These are phyloP conservation scores for Piper betle DNA, from an alignment of 164 flowering plant species.

Conservation along the genomic window DNA sequence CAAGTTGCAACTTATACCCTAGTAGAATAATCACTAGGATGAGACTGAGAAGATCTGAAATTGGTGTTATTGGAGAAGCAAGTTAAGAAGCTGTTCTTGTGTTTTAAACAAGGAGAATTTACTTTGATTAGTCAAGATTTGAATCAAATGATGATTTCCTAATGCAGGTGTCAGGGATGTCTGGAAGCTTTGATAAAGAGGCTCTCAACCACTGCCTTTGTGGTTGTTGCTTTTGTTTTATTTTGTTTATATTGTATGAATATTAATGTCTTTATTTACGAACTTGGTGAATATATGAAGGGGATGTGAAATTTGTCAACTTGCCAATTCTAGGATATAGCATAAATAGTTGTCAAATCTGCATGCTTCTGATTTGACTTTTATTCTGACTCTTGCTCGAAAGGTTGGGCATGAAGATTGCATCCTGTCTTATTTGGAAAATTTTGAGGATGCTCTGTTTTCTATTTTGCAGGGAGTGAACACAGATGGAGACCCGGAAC, in stretches of 20 bases:
- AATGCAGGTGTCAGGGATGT: slow-evolving; percentile 27
- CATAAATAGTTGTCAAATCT: no score
- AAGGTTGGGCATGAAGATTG: no score
- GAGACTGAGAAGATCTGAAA: slow-evolving; percentile 60
- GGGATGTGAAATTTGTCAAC: background rate
- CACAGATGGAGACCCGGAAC: slow-evolving; percentile 79
- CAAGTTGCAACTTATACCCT: slow-evolving; percentile 83
- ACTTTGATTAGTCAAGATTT: background rate
- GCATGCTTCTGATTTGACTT: no score
- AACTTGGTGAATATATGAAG: background rate
- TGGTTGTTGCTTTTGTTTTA: background rate
- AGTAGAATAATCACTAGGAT: slow-evolving; percentile 80
- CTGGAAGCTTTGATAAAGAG: slow-evolving; percentile 12
- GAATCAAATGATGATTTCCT: background rate
- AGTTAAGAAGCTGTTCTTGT: slow-evolving; percentile 11
- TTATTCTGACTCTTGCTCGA: no score
- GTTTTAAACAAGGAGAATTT: background rate
- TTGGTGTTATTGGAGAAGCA: slow-evolving; percentile 58
- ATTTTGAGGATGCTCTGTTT: background rate
- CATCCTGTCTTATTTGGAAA: background rate
- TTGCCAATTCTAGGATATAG: background rate
- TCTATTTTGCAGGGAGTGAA: slow-evolving; percentile 21
- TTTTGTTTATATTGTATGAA: background rate
- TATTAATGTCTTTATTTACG: background rate
- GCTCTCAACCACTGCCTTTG: slow-evolving; percentile 2